Evolutionary conservation across 306 rosid species (phyloP), one percentile per base, ranked within the genome.

Genomic region (Cucumis cinereus): DNA sequence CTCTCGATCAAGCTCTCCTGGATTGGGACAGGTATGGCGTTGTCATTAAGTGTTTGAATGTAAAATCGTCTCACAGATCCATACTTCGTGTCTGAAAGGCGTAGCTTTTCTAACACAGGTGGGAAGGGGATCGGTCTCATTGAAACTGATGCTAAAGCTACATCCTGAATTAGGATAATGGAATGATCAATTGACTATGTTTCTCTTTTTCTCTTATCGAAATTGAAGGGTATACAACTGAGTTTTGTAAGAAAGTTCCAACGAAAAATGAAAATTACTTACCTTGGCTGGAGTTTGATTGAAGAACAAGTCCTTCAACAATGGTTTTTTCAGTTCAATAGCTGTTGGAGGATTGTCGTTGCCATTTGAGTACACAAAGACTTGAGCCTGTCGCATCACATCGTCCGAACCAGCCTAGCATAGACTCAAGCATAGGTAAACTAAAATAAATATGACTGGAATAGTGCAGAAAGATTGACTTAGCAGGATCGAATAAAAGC

Each of bases 201-300:
- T 45, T 45, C 69, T 62, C n/a, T 8, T 40, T 61, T 16, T 61
- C 8, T 6, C 7, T 30, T 61, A 5, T 55, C 13, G 14, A 55
- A 55, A 55, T 0, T 13, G 13, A 9, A 20, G 2, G 23, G 28
- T 20, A 55, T 55, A 59, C 24, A 56, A 49, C 3, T 19, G 28
- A 63, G 47, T 63, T 35, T 8, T 35, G 26, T 3, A 36, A 70
- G n/a, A 55, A 77, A 68, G 41, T 33, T 8, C 17, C 3, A 66
- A 66, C 11, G 0, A 38, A 38, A 20, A 38, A 60, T 0, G 4
- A 13, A 26, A 26, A 9, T 0, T 35, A 16, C 2, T 17, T 88
- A 94, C 97, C 90, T 90, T 94, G 64, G 92, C 35, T 16, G 99
- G 96, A 86, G 97, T 87, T 83, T 77, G 96, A 81, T 90, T 90